These are phyloP conservation scores for Cystobasidium pallidum DNA, from an alignment of 1,284 basidiomycete genomes.

Conservation along the genomic window DNA sequence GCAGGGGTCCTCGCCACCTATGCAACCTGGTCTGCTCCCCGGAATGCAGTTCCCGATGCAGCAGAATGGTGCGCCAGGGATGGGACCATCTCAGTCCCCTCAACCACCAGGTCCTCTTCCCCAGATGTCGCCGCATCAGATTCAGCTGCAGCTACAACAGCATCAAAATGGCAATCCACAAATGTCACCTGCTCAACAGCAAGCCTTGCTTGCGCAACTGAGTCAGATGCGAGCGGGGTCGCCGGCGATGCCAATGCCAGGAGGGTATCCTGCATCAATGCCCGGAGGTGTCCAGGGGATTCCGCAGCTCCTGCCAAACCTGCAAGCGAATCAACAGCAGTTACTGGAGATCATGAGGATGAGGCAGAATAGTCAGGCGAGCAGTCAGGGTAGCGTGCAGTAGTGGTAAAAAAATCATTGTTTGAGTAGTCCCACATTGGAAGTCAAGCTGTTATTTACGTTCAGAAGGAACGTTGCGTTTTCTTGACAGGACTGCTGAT, in stretches of 20 bases:
- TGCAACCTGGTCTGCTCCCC: slow-evolving; percentile 18
- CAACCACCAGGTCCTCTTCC: slow-evolving; percentile 18
- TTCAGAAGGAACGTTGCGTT: too few species aligned
- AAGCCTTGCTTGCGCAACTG: slow-evolving; percentile 41
- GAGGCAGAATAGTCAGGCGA: slow-evolving; percentile 41
- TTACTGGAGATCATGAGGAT: slow-evolving; percentile 31
- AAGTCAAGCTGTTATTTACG: neutral
- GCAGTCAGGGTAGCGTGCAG: slow-evolving; percentile 40
- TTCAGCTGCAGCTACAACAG: slow-evolving; percentile 32
- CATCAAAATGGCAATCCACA: slow-evolving; percentile 28
- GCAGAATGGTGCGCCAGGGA: neutral
- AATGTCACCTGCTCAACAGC: slow-evolving; percentile 38
- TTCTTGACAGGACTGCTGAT: too few species aligned
- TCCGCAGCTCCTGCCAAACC: slow-evolving; percentile 21
- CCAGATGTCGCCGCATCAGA: slow-evolving; percentile 35
- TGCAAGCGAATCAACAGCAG: slow-evolving; percentile 35
- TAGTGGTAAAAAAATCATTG: neutral
- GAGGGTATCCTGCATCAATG: slow-evolving; percentile 32
- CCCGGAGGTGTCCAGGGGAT: slow-evolving; percentile 12
- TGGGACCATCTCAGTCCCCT: slow-evolving; percentile 34
- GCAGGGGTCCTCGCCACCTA: slow-evolving; percentile 27
- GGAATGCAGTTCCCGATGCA: slow-evolving; percentile 36
- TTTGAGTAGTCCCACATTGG: neutral
- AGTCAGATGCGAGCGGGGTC: slow-evolving; percentile 32
- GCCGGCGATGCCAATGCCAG: slow-evolving; percentile 36